Evolutionary conservation across 2,329 filamentous ascomycete genomes (phyloP).

Genomic region (Xylariomycetidae sp.): DNA sequence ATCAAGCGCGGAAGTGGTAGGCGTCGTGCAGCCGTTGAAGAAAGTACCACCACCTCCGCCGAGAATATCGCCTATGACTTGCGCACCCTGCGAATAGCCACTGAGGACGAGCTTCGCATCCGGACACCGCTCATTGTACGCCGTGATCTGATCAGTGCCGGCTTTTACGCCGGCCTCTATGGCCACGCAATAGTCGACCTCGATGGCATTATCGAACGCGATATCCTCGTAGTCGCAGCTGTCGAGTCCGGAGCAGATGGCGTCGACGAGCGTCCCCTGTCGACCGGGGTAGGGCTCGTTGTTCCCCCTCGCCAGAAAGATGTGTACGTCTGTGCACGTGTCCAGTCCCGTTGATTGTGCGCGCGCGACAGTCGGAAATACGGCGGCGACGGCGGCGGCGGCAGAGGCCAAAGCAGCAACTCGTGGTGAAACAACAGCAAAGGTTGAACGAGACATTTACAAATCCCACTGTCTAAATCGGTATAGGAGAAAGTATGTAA

Average conservation of each 20-base stretch:
- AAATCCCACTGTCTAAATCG: too few relatives aligned
- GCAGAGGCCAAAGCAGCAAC: not conserved
- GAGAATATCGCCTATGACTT: constrained; percentile 31
- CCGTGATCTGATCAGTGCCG: constrained; percentile 31
- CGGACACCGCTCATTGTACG: constrained; percentile 33
- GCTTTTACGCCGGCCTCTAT: constrained; percentile 29
- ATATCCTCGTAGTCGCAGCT: constrained; percentile 17
- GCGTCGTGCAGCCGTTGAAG: constrained; percentile 23
- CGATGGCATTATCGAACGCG: not conserved
- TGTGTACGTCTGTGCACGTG: constrained; percentile 9
- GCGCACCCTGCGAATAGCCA: constrained; percentile 34
- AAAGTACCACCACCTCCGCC: constrained; percentile 26
- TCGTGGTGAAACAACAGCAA: too few relatives aligned
- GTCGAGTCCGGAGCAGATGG: constrained; percentile 20
- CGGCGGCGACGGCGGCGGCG: too few relatives aligned
- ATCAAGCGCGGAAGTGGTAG: constrained; percentile 18
- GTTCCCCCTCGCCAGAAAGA: constrained; percentile 19
- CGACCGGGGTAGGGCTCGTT: constrained; percentile 28
- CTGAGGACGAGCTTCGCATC: constrained; percentile 33
- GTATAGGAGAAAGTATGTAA: too few relatives aligned
- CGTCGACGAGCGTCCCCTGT: constrained; percentile 20
- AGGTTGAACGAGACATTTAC: too few relatives aligned
- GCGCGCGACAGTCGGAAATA: not conserved
- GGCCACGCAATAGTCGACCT: constrained; percentile 13
- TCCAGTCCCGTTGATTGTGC: not conserved